Evolutionary conservation across 305 asterid genomes (phyloP), one percentile per base, ranked within the genome.

Genomic region (Coffea humblotiana): DNA sequence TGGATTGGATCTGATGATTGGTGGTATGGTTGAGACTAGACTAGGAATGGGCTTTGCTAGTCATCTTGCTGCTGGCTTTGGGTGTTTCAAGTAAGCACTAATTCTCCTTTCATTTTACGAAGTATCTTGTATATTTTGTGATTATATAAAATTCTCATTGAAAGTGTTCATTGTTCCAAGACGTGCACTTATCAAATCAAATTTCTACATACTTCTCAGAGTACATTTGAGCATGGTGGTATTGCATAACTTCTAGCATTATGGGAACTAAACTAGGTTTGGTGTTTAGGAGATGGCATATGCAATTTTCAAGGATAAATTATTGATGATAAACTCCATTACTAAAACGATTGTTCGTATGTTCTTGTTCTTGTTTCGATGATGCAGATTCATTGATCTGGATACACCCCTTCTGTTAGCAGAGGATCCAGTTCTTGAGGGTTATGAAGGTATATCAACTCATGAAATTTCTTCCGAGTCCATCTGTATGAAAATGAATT

Each of bases 1-100:
- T 0, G 97, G 95, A 77, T 73, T 94, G 80, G 90, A 89, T 85
- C 83, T 94, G 78, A 94, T 94, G 98, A 92, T 94, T 76, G 98
- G 98, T 76, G 98, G 98, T 78, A 94, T 94, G 98, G 98, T 94
- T 81, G 98, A 94, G 84, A 94, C 97, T 43, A 90, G 98, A 72
- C 93, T 94, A 49, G 96, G 97, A 8, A 94, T 94, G 98, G 98
- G 98, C 79, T 94, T 94, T 74, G 97, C 98, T 45, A 97, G 98
- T 76, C 86, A 92, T 87, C 90, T 94, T 84, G 98, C 98, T 10
- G 97, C 97, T 79, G 98, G 98, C 64, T 92, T 90, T 43, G 98
- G 97, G 45, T 94, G 94, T 84, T 94, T 94, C 97, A 94, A 90
- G 98, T 94, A 80, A 94, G 91, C 84, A 76, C 27, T 60, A 77